Evolutionary conservation across 805 yeast species (phyloP).

Genomic region (Candida fluviatilis): DNA sequence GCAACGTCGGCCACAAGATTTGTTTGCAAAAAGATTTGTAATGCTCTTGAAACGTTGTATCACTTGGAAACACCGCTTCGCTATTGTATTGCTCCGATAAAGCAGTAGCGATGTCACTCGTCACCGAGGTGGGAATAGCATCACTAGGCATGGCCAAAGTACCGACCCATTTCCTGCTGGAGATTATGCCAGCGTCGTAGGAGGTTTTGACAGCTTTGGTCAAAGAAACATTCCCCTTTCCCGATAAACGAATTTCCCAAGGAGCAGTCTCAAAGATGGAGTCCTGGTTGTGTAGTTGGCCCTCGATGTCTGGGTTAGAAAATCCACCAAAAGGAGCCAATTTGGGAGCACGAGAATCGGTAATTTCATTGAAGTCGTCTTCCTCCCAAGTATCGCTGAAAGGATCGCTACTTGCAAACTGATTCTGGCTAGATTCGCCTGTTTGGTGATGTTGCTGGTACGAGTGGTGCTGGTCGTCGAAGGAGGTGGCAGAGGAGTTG

Average conservation of each 20-base stretch:
- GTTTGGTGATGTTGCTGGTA: neutral
- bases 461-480: neutral
- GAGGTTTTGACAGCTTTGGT: constrained; percentile 77
- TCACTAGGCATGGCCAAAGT: constrained; percentile 90
- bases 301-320: constrained; percentile 55
- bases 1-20: constrained; percentile 92
- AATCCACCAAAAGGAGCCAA: constrained; percentile 72
- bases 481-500: constrained; percentile 20
- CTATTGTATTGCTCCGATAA: constrained; percentile 50
- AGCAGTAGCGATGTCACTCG: constrained; percentile 46
- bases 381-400: constrained; percentile 19
- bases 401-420: constrained; percentile 2
- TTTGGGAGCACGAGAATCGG: constrained; percentile 26
- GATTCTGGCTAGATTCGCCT: neutral
- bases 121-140: constrained; percentile 57
- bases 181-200: constrained; percentile 26
- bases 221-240: constrained; percentile 83
- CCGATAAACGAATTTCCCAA: constrained; percentile 68
- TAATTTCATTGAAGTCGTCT: constrained; percentile 21
- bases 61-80: constrained; percentile 69
- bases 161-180: constrained; percentile 72
- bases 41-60: constrained; percentile 82
- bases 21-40: constrained; percentile 90
- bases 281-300: constrained; percentile 37
- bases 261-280: constrained; percentile 56